Percentiles rank a stretch among this genome's conserved stretches.
Conservation (phyloP, 164 flowering plant genomes). For the Platanus orientalis region DNA sequence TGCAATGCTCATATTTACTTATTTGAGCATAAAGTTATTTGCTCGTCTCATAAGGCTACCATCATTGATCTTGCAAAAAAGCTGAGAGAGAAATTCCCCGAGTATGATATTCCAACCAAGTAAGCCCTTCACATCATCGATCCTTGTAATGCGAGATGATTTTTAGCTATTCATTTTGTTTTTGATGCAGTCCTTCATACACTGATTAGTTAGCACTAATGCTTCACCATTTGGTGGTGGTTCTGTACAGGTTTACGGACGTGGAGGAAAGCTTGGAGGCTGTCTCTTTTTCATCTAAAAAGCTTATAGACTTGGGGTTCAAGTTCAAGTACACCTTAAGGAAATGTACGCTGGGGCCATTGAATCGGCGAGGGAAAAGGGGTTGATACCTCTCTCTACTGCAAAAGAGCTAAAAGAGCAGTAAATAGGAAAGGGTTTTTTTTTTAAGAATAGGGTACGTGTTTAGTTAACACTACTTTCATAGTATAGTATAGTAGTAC, state of each 20-base stretch:
- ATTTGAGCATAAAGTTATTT: slow-evolving; percentile 19
- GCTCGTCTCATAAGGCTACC: slow-evolving; percentile 14
- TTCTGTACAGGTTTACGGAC: slow-evolving; percentile 56
- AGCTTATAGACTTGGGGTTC: slow-evolving; percentile 46
- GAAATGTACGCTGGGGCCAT: slow-evolving; percentile 66
- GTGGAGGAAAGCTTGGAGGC: slow-evolving; percentile 35
- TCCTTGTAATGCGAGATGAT: no score
- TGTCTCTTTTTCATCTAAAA: slow-evolving; percentile 51
- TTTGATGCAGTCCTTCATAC: no score
- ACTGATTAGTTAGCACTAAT: no score
- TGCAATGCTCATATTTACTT: slow-evolving; percentile 18
- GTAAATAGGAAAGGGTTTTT: no score
- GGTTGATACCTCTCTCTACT: slow-evolving; percentile 34
- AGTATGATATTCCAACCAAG: slow-evolving; percentile 14
- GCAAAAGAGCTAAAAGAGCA: background rate
- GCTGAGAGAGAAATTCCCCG: slow-evolving; percentile 10
- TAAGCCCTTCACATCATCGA: background rate
- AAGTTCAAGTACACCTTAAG: slow-evolving; percentile 55
- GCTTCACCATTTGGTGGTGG: no score
- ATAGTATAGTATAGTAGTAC: no score
- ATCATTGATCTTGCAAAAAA: slow-evolving; percentile 8
- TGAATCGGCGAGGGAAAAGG: slow-evolving; percentile 51
- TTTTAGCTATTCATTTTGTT: no score
- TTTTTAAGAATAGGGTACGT: no score
- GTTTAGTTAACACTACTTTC: no score